Conservation (phyloP, 805 yeast species). For the Wickerhamiella azyma region DNA sequence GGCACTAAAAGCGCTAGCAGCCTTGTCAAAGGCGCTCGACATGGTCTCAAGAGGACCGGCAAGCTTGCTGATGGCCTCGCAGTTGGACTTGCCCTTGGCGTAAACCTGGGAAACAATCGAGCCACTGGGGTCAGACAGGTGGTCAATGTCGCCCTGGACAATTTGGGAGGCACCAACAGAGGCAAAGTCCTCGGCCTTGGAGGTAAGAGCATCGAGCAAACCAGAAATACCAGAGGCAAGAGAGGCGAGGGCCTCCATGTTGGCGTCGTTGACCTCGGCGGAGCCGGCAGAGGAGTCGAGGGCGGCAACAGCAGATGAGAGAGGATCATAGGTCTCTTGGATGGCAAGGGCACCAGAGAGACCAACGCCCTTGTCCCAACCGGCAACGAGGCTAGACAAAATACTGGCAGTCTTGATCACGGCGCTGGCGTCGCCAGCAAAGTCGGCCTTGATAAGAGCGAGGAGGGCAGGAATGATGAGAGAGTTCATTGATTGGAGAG, state of each 20-base stretch:
- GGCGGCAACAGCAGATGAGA: conserved; percentile 11
- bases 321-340: conserved; percentile 14
- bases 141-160: conserved; percentile 14
- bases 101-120: conserved; percentile 13
- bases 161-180: conserved; percentile 16
- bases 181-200: conserved; percentile 17
- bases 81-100: conserved; percentile 6
- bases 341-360: conserved; percentile 19
- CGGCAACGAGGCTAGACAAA: conserved; percentile 10
- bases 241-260: conserved; percentile 8
- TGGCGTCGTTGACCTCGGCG: conserved; percentile 10
- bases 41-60: conserved; percentile 3
- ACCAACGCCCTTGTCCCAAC: conserved; percentile 15
- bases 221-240: conserved; percentile 11
- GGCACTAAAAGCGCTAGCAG: conserved; percentile 9
- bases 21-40: conserved; percentile 6
- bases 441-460: conserved; percentile 11
- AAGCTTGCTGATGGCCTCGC: conserved; percentile 7
- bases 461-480: conserved; percentile 15
- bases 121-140: conserved; percentile 11
- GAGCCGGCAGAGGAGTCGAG: conserved; percentile 9
- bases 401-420: conserved; percentile 29
- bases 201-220: conserved; percentile 15
- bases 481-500: neutral
- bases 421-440: conserved; percentile 5